Evolutionary conservation across 2,329 filamentous ascomycete genomes (phyloP).

Genomic region (Trichoderma hamatum): DNA sequence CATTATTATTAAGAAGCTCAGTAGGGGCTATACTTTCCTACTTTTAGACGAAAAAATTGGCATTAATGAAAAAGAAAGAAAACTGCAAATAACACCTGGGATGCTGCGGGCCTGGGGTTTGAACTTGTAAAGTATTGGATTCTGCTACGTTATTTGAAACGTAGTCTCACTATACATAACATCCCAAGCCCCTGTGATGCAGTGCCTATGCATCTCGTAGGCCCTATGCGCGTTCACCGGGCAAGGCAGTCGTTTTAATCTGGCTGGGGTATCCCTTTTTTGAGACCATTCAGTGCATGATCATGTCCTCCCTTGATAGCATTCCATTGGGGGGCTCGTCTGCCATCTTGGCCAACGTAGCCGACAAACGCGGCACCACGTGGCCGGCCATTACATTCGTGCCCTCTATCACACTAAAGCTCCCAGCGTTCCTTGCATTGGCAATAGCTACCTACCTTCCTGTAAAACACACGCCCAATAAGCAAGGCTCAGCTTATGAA

Average conservation of each 20-base stretch:
- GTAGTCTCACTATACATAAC: neutral
- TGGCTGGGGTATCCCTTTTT: neutral
- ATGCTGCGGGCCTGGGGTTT: too few relatives aligned
- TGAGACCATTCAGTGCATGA: neutral
- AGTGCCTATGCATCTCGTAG: neutral
- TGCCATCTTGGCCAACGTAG: too few relatives aligned
- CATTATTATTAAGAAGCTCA: neutral
- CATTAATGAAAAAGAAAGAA: neutral
- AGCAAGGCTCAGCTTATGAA: neutral
- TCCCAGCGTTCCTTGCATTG: neutral
- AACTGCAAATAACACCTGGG: neutral
- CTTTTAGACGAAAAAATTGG: neutral
- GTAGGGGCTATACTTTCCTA: neutral
- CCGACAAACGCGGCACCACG: neutral
- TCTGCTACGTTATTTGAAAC: too few relatives aligned
- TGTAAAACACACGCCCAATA: neutral
- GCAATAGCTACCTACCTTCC: neutral
- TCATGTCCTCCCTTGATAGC: neutral
- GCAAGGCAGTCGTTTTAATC: neutral
- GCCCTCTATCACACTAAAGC: neutral
- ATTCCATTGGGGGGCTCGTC: neutral
- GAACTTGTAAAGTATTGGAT: neutral
- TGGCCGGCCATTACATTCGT: neutral
- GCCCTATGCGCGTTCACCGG: neutral
- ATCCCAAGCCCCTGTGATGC: neutral